Evolutionary conservation across 1,139 yeast genomes (phyloP), one percentile per base, ranked within the genome.

Genomic region (Scheffersomyces segobiensis): DNA sequence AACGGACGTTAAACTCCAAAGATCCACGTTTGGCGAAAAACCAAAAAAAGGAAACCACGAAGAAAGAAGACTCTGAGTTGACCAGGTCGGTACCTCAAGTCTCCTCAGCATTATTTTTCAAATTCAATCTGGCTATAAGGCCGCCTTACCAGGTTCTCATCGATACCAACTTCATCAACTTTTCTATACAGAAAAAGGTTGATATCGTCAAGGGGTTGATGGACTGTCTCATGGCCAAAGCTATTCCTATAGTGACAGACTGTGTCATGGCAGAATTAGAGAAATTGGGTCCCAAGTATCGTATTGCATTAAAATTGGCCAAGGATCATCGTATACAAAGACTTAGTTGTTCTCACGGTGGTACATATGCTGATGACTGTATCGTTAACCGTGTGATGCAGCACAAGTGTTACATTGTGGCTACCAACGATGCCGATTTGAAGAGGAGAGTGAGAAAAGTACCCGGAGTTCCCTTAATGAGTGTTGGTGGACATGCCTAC

Each of bases 361-460:
- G 99, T 20, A 95, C 97, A 0, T 95, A 95, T 80, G 99, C 99
- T 46, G 99, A 95, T 86, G 99, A 95, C 75, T 95, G 99, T 74
- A 76, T 95, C 49, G 98, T 95, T 32, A 88, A 90, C 71, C 81
- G 99, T 65, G 97, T 95, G 6, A 84, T 93, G 75, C 98, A 93
- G 70, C 98, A 95, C 76, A 95, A 95, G 71, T 95, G 99, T 75
- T 95, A 87, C 71, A 93, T 95, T 58, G 98, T 95, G 50, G 99
- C 99, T 52, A 93, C 98, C 1, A 95, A 95, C 74, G 99, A 95
- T 87, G 98, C 97, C n/a, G 98, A 95, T 67, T 80, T 95, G 71
- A 95, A 95, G 73, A 87, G 98, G 70, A 84, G 99, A 73, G 85
- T 95, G 51, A 85, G 99, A 76, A 95, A 95, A 75, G 93, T 95